Evolutionary conservation across 1,139 yeast species (phyloP), one percentile per base, ranked within the genome.

Genomic region (Lodderomyces beijingensis): DNA sequence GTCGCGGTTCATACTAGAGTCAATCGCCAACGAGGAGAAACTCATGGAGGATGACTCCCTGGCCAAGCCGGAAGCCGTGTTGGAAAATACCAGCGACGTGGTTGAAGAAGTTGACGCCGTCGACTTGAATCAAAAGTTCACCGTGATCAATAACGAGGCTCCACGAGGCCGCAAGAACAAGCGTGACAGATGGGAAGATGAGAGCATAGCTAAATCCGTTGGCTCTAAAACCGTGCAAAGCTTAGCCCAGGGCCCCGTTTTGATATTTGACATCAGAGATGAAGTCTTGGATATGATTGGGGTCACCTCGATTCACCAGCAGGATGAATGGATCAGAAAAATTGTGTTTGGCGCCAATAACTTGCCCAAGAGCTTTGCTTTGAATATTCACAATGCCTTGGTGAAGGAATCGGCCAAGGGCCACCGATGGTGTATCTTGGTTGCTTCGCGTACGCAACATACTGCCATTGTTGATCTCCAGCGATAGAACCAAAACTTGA

Each of bases 281-380:
- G 96, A 87, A 43, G 84, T 85, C 1, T 51, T 89, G 38, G 93
- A 86, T 29, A 85, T 87, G 70, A 85, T 89, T 28, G 67, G 81
- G 20, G 72, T 81, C 1, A 81, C 94, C 0, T 80, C 95, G 0
- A 68, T 89, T 14, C 70, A 70, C 26, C 87, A 79, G 42, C 80
- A 78, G 25, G 96, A 89, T 40, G 95, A 88, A 67, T 89, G 96
- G 96, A 62, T 79, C 29, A 66, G 94, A 45, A 82, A 85, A 45
- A 88, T 88, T 2, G 84, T 88, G 8, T 87, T 88, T 25, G 72
- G 80, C 2, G 50, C 58, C 5, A 59, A 59, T 32, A 65, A 65
- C 38, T 57, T 64, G 17, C 93, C 95, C 13, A 71, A 86, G 52
- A 84, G 88, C 38, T 88, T 83, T 59, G 80, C 89, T 2, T 59